Base-by-base conservation (phyloP, 805 yeast species). In the Scheffersomyces amazonensis region DNA sequence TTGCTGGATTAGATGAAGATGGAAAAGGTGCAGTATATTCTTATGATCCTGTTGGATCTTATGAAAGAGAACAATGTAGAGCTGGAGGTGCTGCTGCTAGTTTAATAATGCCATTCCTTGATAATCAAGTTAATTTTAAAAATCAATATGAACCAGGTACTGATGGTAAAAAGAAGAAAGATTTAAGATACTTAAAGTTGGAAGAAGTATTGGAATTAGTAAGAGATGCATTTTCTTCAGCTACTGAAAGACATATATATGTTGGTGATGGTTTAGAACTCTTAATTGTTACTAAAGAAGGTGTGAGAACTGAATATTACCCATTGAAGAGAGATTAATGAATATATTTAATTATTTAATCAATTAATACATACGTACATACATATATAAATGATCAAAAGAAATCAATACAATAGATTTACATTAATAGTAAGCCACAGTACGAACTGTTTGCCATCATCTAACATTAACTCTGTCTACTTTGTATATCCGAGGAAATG, bases 71-170 rank as follows among this genome's bases (percentile, higher is more conserved):
- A 62, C 96, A 90, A 59, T 88, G 96, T 66, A 80, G 97, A 56
- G 98, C 98, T 2, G 97, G 96, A 47, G 99, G 99, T 31, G 93
- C 97, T 11, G 98, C 98, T 20, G 93, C 97, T 1, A 79, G 89
- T 46, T 76, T 93, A 66, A 89, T 93, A 49, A 89, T 90, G 95
- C 99, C 99, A 3, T 93, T 93, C 62, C 78, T 93, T 56, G 99
- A 93, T 64, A 91, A 90, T 63, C 99, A 93, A 71, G 99, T 93
- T 46, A 87, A 89, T 60, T 86, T 88, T 67, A 90, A 90, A 61
- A 93, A 93, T 69, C 99, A 93, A 64, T 78, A 73, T 60, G 90
- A 78, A 49, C 96, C 97, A 16, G 82, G 71, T 4, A 70, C 86
- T 9, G 71, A 86, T 42, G 95, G 93, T 16, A 76, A 69, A 9